Evolutionary conservation across 129 eudicot genomes (phyloP).

Genomic region (Flaveria bidentis): DNA sequence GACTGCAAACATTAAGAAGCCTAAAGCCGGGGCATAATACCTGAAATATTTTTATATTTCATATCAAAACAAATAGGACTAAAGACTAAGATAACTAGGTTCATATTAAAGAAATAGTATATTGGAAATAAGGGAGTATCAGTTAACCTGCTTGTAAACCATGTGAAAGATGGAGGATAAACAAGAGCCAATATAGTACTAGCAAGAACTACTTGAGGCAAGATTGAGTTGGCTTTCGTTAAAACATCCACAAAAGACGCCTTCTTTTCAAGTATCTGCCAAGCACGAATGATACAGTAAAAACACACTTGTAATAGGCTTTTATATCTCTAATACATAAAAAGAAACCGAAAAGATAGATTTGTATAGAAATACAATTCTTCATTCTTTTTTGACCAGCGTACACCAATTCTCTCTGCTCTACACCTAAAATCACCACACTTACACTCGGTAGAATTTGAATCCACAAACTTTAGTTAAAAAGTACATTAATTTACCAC

Average conservation of each 20-base stretch:
- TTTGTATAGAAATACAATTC: not conserved
- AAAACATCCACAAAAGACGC: conserved; percentile 54
- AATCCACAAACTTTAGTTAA: too few relatives aligned
- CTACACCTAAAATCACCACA: too few relatives aligned
- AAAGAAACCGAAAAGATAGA: not conserved
- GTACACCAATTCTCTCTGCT: too few relatives aligned
- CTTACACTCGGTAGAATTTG: too few relatives aligned
- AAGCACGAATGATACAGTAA: not conserved
- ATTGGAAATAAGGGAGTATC: not conserved
- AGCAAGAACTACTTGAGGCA: conserved; percentile 90
- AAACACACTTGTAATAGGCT: not conserved
- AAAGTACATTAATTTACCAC: too few relatives aligned
- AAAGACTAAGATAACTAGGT: not conserved
- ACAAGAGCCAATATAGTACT: conserved; percentile 87
- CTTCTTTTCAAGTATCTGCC: conserved; percentile 50
- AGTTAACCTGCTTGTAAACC: conserved; percentile 90
- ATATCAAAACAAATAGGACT: not conserved
- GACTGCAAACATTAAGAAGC: conserved; percentile 96
- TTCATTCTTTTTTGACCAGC: not conserved
- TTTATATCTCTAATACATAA: not conserved
- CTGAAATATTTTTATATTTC: conserved; percentile 42
- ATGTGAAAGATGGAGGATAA: conserved; percentile 95
- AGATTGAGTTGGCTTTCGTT: conserved; percentile 74
- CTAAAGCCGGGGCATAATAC: conserved; percentile 98
- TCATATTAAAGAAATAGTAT: not conserved